A percentile compares a stretch with the other conserved stretches of the same genome.
phyloP scores from a whole-genome alignment of 1,284 basidiomycete genomes.

The Rhodotorula sp. region DNA sequence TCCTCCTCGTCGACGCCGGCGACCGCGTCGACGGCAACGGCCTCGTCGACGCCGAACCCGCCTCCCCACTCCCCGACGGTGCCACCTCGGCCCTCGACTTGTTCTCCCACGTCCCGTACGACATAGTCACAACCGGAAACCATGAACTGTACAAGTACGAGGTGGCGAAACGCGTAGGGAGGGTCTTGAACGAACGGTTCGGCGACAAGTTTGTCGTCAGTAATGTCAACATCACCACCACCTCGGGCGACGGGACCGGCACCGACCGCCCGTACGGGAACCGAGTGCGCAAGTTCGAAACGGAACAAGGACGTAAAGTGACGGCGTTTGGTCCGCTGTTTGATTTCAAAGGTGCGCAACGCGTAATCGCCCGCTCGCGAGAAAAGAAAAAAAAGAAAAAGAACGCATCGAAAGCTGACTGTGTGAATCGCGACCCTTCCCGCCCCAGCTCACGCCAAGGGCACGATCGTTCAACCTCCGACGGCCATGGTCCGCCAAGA shows the following conservation, averaged over 20 bases:
- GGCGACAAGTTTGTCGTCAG: constrained; percentile 24
- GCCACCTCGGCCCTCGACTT: constrained; percentile 39
- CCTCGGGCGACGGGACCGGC: neutral
- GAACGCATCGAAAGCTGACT: neutral
- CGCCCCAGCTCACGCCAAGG: constrained; percentile 28
- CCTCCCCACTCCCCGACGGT: constrained; percentile 9
- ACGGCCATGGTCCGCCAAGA: constrained; percentile 41
- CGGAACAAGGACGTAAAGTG: constrained; percentile 42
- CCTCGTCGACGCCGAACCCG: constrained; percentile 42
- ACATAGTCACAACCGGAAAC: constrained; percentile 37
- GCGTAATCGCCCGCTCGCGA: no score
- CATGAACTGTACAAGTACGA: constrained; percentile 42
- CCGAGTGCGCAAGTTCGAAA: constrained; percentile 42
- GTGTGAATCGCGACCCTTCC: no score
- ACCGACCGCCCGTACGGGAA: constrained; percentile 35
- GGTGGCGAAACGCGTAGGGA: constrained; percentile 39
- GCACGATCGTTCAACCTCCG: constrained; percentile 32
- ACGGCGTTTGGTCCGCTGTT: constrained; percentile 47
- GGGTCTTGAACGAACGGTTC: constrained; percentile 35
- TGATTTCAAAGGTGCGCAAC: constrained; percentile 41
- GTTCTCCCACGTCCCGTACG: constrained; percentile 41
- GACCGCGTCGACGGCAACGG: constrained; percentile 46
- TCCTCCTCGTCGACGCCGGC: constrained; percentile 44
- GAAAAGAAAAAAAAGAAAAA: no score
- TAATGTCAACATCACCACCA: constrained; percentile 35